Evolutionary conservation across 2,329 filamentous ascomycete species (phyloP).

Genomic region (Alternaria gaisen): DNA sequence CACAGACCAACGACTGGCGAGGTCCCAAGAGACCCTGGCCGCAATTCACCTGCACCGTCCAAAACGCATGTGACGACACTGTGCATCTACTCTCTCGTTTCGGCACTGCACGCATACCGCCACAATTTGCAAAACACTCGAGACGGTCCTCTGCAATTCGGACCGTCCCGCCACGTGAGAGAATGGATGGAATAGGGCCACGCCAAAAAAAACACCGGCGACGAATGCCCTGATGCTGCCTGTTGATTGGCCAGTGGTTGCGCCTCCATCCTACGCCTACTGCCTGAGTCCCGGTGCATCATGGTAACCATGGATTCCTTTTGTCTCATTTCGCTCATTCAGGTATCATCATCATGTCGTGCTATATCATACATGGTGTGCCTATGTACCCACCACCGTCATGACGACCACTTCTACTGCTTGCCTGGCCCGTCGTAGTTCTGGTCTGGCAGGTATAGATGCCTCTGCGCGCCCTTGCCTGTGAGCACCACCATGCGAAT

Average conservation of each 20-base stretch:
- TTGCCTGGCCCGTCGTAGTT: conserved; percentile 80
- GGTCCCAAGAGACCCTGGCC: conserved; percentile 26
- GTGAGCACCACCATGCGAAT: conserved; percentile 98
- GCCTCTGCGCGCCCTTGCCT: conserved; percentile 85
- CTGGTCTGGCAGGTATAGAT: conserved; percentile 90
- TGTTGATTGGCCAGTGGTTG: conserved; percentile 17
- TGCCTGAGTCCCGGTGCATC: conserved; percentile 11
- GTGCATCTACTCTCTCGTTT: conserved; percentile 4
- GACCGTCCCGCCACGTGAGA: conserved; percentile 10
- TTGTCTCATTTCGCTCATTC: conserved; percentile 12
- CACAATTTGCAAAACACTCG: not conserved
- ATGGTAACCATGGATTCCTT: conserved; percentile 8
- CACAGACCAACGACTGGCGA: conserved; percentile 30
- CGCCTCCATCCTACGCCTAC: conserved; percentile 18
- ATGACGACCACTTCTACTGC: conserved; percentile 43
- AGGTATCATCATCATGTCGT: conserved; percentile 22
- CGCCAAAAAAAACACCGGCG: not conserved
- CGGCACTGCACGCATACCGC: not conserved
- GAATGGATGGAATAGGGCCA: not conserved
- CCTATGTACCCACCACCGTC: conserved; percentile 9
- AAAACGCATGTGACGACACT: conserved; percentile 19
- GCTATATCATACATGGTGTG: conserved; percentile 21
- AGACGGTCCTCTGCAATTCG: not conserved
- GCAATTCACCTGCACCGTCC: conserved; percentile 22
- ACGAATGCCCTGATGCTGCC: conserved; percentile 13